Evolutionary conservation across 768 basidiomycete genomes (phyloP), one percentile per base, ranked within the genome.

Genomic region (Auricularia sp.): DNA sequence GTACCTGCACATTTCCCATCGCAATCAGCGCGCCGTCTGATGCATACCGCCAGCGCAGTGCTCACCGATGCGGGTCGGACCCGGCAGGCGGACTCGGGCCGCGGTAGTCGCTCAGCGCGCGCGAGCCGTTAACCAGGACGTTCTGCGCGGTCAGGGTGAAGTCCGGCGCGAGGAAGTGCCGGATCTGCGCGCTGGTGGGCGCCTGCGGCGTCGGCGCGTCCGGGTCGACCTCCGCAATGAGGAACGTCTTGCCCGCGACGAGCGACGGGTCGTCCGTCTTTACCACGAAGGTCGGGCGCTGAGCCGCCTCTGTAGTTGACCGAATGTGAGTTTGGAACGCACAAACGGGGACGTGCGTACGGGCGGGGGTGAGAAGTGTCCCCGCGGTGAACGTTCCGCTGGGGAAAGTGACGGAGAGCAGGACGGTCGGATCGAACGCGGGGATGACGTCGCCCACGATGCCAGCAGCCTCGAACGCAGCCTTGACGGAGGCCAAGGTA

Each of bases 181-280:
- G 76, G 44, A 83, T 78, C 66, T 83, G 79, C 1, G 80, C 74
- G 4, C 36, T 63, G 3, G 73, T 79, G 16, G 79, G 77, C 12
- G 66, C 70, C 67, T 81, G 79, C 1, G 82, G 81, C 21, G 81
- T 81, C 8, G 81, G 81, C 10, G 78, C 81, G 66, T 83, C 82
- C 3, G 78, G 82, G 66, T 82, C 81, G 21, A 75, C 70, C 10
- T 75, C 67, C 0, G 78, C 77, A 10, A 83, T 68, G 16, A 83
- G 79, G 68, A 80, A 83, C 0, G 81, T 80, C 0, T 80, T 81
- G 47, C 47, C 35, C 36, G 29, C 16, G 54, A 29, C 53, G 35
- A 42, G 12, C 39, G 35, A 33, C 16, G 62, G 59, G 7, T 62
- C 53, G 44, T 29, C 29, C 29, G 29, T 29, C 29, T 29, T 29